Conservation (phyloP, 495 filamentous ascomycete species). For the Hapsidospora chrysogenum region DNA sequence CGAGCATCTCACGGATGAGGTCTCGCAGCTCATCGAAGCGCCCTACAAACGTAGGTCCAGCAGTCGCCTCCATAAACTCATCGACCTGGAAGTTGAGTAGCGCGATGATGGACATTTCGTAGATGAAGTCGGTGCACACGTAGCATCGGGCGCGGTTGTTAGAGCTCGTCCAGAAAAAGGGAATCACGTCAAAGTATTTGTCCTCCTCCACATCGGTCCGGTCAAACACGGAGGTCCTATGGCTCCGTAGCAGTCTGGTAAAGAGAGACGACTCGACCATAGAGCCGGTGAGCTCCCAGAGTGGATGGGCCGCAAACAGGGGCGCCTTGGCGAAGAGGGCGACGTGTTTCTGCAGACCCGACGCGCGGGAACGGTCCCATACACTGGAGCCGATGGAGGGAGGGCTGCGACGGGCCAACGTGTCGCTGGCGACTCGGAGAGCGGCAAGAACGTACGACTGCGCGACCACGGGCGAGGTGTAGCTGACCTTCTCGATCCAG, state of each 20-base stretch:
- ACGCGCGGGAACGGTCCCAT: background rate
- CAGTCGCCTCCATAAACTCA: conserved; percentile 18
- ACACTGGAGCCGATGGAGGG: background rate
- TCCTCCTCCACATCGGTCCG: conserved; percentile 10
- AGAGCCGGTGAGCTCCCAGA: conserved; percentile 11
- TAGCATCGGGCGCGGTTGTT: conserved; percentile 7
- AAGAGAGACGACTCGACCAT: conserved; percentile 12
- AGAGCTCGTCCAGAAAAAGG: conserved; percentile 15
- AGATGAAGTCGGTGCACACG: conserved; percentile 6
- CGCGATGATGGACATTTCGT: conserved; percentile 24
- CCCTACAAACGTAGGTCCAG: conserved; percentile 4
- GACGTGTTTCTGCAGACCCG: conserved; percentile 1
- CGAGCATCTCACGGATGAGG: background rate
- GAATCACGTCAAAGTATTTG: conserved; percentile 25
- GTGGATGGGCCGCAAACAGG: conserved; percentile 7
- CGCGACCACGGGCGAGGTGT: conserved; percentile 12
- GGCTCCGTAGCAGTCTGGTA: conserved; percentile 6
- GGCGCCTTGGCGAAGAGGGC: conserved; percentile 10
- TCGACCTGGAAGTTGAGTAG: conserved; percentile 22
- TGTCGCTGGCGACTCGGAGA: conserved; percentile 5
- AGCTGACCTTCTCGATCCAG: conserved; percentile 28
- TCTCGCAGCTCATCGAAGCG: background rate
- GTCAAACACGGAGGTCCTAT: conserved; percentile 12
- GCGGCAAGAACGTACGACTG: conserved; percentile 20
- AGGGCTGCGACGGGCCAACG: background rate